Percentiles rank a stretch among this genome's conserved stretches.
These are phyloP conservation scores for Thermoascus crustaceus DNA, from an alignment of 2,329 filamentous ascomycete species.

Conservation along the genomic window DNA sequence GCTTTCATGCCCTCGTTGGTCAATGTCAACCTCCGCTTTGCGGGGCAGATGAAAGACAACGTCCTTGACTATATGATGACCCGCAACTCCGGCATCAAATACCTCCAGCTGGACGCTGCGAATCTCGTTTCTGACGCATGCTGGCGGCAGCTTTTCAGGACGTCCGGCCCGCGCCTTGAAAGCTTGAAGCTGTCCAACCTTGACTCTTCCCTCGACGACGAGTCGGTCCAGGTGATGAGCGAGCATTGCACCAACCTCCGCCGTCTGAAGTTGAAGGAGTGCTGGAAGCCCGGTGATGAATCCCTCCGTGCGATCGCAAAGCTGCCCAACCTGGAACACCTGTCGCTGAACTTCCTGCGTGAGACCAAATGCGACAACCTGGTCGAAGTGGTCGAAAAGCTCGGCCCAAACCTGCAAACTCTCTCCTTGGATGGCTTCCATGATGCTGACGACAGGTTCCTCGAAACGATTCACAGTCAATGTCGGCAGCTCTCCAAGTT, in stretches of 20 bases:
- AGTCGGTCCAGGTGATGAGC: slow-evolving; percentile 55
- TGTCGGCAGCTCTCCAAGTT: slow-evolving; percentile 67
- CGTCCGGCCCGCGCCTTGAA: slow-evolving; percentile 57
- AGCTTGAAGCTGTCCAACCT: slow-evolving; percentile 73
- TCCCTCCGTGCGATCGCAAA: slow-evolving; percentile 58
- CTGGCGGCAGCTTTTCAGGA: slow-evolving; percentile 63
- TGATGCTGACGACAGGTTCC: slow-evolving; percentile 58
- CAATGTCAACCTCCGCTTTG: slow-evolving; percentile 68
- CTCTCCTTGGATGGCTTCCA: slow-evolving; percentile 66
- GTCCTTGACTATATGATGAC: slow-evolving; percentile 74
- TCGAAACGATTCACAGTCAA: slow-evolving; percentile 61
- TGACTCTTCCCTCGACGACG: slow-evolving; percentile 71
- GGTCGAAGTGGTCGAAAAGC: slow-evolving; percentile 50
- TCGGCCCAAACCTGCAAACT: slow-evolving; percentile 63
- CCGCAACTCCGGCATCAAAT: slow-evolving; percentile 59
- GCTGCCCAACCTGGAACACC: slow-evolving; percentile 59
- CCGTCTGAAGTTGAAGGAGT: slow-evolving; percentile 73
- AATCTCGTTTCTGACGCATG: slow-evolving; percentile 71
- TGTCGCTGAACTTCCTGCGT: slow-evolving; percentile 61
- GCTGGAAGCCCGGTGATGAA: slow-evolving; percentile 61
- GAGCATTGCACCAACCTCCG: slow-evolving; percentile 58
- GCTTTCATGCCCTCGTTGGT: slow-evolving; percentile 62
- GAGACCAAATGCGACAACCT: slow-evolving; percentile 51
- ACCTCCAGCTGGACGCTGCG: slow-evolving; percentile 71
- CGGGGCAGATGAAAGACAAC: slow-evolving; percentile 83